Base-by-base conservation (phyloP, 345 rosid species). In the Clarkia xantiana region DNA sequence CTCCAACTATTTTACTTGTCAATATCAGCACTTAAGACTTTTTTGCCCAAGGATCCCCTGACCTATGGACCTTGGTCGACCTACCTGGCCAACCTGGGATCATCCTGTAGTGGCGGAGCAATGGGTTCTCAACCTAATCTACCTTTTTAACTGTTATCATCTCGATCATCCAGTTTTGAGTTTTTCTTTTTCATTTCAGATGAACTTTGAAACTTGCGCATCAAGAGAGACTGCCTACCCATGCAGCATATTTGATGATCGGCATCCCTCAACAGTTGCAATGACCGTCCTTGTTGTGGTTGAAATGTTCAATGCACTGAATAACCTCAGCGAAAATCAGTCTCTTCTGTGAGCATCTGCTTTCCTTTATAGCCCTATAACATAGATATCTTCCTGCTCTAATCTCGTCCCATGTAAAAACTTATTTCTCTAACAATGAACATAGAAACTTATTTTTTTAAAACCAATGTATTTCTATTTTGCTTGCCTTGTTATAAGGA, bases 201-300 rank as follows among this genome's bases (percentile, higher is more conserved):
- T 91, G 85, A 84, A 75, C 59, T 91, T 84, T 57, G 96, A 91
- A 71, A 76, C 87, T 45, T 91, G 98, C 59, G 61, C 85, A 15
- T 75, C 75, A 44, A 86, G 98, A 66, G 82, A 84, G 64, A 82
- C 98, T 14, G 57, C 76, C 71, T 87, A 84, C 53, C 90, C 90
- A 17, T 91, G 98, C 72, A 91, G 82, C 67, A 66, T 91, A 62
- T 91, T 91, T 66, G 88, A 91, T 47, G 94, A 86, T 67, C 76
- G 73, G 47, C 98, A 86, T 78, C 98, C 98, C 58, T 91, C 98
- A 38, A 86, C 98, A 19, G 83, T 91, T 49, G 63, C 98, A 44
- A 86, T 91, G 98, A 91, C 98, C 20, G 98, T 91, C 53, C 98
- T 91, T 71, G 96, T 91, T 64, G 96, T 91, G 25, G 98, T 91